Evolutionary conservation across 1,284 basidiomycete genomes (phyloP), one percentile per base, ranked within the genome.

Genomic region (Gomphus sp.): DNA sequence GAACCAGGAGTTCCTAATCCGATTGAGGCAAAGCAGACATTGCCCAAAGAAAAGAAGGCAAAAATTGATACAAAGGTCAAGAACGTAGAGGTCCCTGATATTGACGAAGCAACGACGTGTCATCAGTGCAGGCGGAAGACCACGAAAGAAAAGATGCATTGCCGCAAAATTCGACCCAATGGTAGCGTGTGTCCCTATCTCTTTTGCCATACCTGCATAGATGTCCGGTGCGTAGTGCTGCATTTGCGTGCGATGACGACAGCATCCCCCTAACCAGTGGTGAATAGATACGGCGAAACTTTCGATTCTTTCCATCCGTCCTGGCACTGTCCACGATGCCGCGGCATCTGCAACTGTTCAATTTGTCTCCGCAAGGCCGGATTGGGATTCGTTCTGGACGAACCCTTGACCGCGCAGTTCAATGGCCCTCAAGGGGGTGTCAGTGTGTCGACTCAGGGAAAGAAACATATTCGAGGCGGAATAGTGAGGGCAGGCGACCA

Each of bases 71-170:
- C 22, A 12, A 25, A 47, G 12, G 45, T 3, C 8, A 12, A 25
- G 4, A 10, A 22, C 25, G 3, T 22, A 47, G 18, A n/a, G 22
- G 45, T 25, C 1, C 18, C 22, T 22, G 22, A 22, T 22, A 22
- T 47, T 47, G 45, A 47, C 4, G 28, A 31, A 31, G 58, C 12
- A 14, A 22, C 31, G 12, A 45, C 45, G 8, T 59, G 58, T 18
- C 58, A 59, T 41, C 58, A 59, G 41, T 59, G 58, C 25, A 55
- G 54, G 34, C 28, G 52, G n/a, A 48, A 53, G 51, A 48, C 31
- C 22, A 37, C 41, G 8, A 12, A 36, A 37, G 33, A n/a, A 16
- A 59, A 59, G 52, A 55, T 59, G 52, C 50, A 25, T 11, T 59
- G 58, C 41, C 33, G 43, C 9, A 31, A 14, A n/a, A 2, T 59